Evolutionary conservation across 805 yeast species (phyloP).

Genomic region (Starmerella stellata): DNA sequence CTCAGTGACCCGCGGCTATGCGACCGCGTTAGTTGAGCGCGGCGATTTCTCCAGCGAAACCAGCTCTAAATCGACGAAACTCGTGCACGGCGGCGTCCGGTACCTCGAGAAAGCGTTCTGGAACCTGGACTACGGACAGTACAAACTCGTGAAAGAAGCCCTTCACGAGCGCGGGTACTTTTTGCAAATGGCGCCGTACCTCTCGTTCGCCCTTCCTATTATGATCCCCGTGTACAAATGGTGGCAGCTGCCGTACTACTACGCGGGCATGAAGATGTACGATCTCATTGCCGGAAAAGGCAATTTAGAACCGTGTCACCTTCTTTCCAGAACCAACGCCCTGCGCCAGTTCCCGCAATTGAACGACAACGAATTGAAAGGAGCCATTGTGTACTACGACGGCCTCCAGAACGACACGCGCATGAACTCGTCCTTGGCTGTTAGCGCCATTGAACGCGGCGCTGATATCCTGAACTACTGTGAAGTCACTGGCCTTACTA

Average conservation of each 20-base stretch:
- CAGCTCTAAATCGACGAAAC: slow-evolving; percentile 81
- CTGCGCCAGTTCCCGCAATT: slow-evolving; percentile 70
- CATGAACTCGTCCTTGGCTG: slow-evolving; percentile 69
- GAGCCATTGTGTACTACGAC: slow-evolving; percentile 85
- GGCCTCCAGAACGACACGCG: slow-evolving; percentile 88
- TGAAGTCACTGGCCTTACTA: slow-evolving; percentile 58
- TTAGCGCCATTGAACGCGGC: slow-evolving; percentile 71
- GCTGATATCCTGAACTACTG: slow-evolving; percentile 79
- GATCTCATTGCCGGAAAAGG: slow-evolving; percentile 84
- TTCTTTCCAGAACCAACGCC: slow-evolving; percentile 49
- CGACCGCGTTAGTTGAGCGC: slow-evolving; percentile 71
- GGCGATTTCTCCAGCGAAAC: slow-evolving; percentile 86
- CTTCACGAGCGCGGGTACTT: slow-evolving; percentile 72
- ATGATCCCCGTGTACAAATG: slow-evolving; percentile 90
- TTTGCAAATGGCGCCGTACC: slow-evolving; percentile 81
- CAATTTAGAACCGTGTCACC: slow-evolving; percentile 60
- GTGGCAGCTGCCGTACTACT: slow-evolving; percentile 93
- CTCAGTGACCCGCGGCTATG: slow-evolving; percentile 76
- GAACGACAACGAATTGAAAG: slow-evolving; percentile 60
- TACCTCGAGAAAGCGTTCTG: slow-evolving; percentile 88
- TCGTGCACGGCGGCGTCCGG: slow-evolving; percentile 96
- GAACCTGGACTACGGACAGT: slow-evolving; percentile 77
- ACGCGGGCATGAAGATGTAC: slow-evolving; percentile 76
- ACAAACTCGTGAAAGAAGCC: slow-evolving; percentile 76
- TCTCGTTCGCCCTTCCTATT: slow-evolving; percentile 70